These are phyloP conservation scores for Bipolaris cookei DNA, from an alignment of 2,329 filamentous ascomycete genomes.

Conservation along the genomic window DNA sequence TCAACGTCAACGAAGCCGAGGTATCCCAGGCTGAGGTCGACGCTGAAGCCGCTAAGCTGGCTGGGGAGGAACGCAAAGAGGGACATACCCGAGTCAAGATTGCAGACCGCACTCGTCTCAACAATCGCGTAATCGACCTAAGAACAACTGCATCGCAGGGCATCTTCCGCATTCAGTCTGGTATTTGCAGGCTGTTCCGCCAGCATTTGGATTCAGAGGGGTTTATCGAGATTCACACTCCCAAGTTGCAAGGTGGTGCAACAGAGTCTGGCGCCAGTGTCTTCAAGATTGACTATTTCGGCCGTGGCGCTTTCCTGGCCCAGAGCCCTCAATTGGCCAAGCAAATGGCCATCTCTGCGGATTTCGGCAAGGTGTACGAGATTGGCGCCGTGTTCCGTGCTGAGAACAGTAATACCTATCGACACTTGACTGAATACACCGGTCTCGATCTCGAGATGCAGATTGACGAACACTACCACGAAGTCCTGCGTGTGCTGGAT, in stretches of 20 bases:
- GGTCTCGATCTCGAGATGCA: conserved; percentile 93
- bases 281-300: conserved; percentile 92
- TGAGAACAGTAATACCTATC: conserved; percentile 94
- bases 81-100: conserved; percentile 66
- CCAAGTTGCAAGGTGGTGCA: conserved; percentile 86
- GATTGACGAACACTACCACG: conserved; percentile 87
- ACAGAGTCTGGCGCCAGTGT: conserved; percentile 92
- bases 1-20: conserved; percentile 74
- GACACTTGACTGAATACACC: conserved; percentile 93
- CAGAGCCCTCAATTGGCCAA: conserved; percentile 93
- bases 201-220: conserved; percentile 73
- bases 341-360: conserved; percentile 88
- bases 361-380: conserved; percentile 89
- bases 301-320: conserved; percentile 81
- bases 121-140: conserved; percentile 81
- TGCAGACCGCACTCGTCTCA: conserved; percentile 74
- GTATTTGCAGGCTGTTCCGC: conserved; percentile 81
- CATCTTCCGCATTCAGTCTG: conserved; percentile 85
- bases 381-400: conserved; percentile 90
- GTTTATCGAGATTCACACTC: conserved; percentile 93
- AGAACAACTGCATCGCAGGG: conserved; percentile 85
- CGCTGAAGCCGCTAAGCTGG: conserved; percentile 46
- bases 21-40: conserved; percentile 64
- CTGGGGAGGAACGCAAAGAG: conserved; percentile 61
- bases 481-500: conserved; percentile 81